Base-by-base conservation (phyloP, 371 early-diverging fungal species). In the Lichtheimia ornata region DNA sequence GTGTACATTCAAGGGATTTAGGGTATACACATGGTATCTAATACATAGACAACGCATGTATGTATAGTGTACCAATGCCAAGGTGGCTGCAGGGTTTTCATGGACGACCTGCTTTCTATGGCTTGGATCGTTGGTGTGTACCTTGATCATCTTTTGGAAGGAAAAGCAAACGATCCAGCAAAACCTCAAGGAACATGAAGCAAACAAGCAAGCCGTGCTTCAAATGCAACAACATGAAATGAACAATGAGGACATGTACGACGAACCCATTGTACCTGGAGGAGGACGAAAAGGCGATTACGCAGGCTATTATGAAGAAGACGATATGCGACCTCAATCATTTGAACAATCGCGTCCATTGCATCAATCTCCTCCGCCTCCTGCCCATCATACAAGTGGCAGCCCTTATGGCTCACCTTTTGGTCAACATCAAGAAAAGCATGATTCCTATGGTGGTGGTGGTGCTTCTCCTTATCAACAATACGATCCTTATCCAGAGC, bases 101-200 rank as follows among this genome's bases (percentile, higher is more conserved):
- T 79, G 79, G 79, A 61, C 76, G 17, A 73, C 73, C 18, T 76
- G 76, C 63, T 59, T 79, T 45, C 27, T 74, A 45, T 79, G 79
- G 79, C 24, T 76, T 12, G 44, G 53, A 14, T 65, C 76, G 11
- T 57, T 76, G 30, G 42, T 61, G n/a, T 64, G 70, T 22, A 64
- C 71, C 1, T 51, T 63, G 43, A 56, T 79, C 17, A 60, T 63
- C 20, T 71, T 76, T 49, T 76, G 70, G 66, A 70, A 58, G 35
- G 79, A 79, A 57, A 79, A 76, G 49, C 64, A 68, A 18, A 50
- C 62, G 1, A 71, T 76, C 30, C 76, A 73, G 54, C 56, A 79
- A 40, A 71, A 67, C 63, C 51, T 74, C 41, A 71, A 73, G 54
- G 69, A 75, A 43, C 75, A 77, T 35, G 64, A 69, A 20, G 61